Evolutionary conservation across 805 yeast genomes (phyloP), one percentile per base, ranked within the genome.

Genomic region (Pichia exigua): DNA sequence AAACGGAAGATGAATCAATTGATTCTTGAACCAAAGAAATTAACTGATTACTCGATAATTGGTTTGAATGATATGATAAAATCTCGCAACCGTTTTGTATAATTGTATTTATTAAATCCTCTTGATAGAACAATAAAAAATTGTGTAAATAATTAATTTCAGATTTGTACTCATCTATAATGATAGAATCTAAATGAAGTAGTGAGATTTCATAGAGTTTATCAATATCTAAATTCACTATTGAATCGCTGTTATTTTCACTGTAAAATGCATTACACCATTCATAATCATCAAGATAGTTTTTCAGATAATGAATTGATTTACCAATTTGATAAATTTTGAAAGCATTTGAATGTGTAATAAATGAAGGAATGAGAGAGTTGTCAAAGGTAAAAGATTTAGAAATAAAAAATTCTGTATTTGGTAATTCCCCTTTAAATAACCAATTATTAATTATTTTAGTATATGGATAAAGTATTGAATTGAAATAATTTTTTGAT

Each of bases 91-190:
- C 86, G 44, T 79, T 78, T 18, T 68, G 60, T 21, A 88, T 73
- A 11, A 92, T 65, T 1, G 79, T 59, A 47, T 86, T 82, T n/a
- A 87, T 80, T 54, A 92, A 85, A 63, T 92, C 96, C n/a, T 92
- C 88, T 51, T 78, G 80, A 7, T 82, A 79, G 73, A 87, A 81
- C 42, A 94, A 65, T 59, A 90, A 70, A 52, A 84, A 79, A 53
- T 78, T 78, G 54, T 85, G 84, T 51, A 87, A 69, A 44, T 82
- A 82, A 6, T 65, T 62, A n/a, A 92, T 63, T 57, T 86, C 88
- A 12, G 70, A 66, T 41, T 70, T 66, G 39, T 84, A 64, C 41
- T 74, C 67, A 57, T 73, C 76, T 54, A 76, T 72, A 2, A 90
- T 59, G 3, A 79, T 63, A 12, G 65, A 54, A 22, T 81, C 77